Evolutionary conservation across 306 rosid genomes (phyloP).

Genomic region (Sindora glabra): DNA sequence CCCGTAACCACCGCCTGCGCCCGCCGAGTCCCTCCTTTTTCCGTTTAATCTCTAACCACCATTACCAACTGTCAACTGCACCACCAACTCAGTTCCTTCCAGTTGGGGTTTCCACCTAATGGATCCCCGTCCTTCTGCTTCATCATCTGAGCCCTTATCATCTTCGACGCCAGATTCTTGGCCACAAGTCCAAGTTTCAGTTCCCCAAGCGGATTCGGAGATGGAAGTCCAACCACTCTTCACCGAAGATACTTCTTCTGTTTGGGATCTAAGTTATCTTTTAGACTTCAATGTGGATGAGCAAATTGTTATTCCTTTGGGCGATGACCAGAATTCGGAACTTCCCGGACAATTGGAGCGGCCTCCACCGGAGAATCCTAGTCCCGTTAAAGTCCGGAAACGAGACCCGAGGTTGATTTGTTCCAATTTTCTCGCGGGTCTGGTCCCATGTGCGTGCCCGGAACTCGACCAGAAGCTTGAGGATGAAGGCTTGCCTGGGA

Average conservation of each 20-base stretch:
- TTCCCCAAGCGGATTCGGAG: neutral
- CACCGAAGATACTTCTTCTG: slow-evolving; percentile 19
- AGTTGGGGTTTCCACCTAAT: neutral
- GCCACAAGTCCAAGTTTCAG: neutral
- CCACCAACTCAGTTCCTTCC: neutral
- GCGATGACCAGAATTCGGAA: neutral
- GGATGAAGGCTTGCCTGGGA: slow-evolving; percentile 50
- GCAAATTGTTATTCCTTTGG: slow-evolving; percentile 8
- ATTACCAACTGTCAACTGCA: too few relatives aligned
- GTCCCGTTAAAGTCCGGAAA: slow-evolving; percentile 64
- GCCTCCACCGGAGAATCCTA: neutral
- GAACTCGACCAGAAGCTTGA: slow-evolving; percentile 68
- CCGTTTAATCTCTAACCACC: slow-evolving; percentile 11
- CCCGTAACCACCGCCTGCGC: neutral
- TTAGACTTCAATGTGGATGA: slow-evolving; percentile 42
- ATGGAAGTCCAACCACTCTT: slow-evolving; percentile 25
- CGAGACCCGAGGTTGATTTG: slow-evolving; percentile 87
- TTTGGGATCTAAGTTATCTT: slow-evolving; percentile 61
- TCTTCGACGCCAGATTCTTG: slow-evolving; percentile 2
- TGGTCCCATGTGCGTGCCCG: slow-evolving; percentile 90
- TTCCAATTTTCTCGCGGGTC: slow-evolving; percentile 81
- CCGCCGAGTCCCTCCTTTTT: slow-evolving; percentile 2
- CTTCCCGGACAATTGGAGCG: slow-evolving; percentile 2
- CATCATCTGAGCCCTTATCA: neutral
- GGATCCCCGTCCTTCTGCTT: neutral